Percentiles rank a stretch among this genome's conserved stretches.
These are phyloP conservation scores for Backusella luteola DNA, from an alignment of 192 early-diverging fungal species.

Conservation along the genomic window DNA sequence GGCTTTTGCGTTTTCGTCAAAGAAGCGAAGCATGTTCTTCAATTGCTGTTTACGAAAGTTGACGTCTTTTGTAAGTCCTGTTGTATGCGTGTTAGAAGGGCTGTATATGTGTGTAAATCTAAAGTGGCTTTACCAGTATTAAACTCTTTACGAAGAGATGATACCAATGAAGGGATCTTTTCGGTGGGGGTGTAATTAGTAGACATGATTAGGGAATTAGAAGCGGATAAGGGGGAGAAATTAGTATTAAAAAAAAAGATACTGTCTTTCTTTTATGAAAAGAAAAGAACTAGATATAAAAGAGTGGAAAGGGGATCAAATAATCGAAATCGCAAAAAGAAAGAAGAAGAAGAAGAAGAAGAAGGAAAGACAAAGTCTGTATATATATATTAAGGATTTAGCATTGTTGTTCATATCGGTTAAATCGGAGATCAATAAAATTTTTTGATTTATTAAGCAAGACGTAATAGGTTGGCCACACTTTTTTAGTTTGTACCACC, in stretches of 20 bases:
- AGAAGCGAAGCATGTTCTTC: conserved; percentile 15
- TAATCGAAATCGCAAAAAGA: not conserved
- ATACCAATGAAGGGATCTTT: conserved; percentile 12
- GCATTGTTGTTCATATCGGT: conserved; percentile 7
- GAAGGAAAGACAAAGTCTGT: not conserved
- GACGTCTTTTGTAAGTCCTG: conserved; percentile 28
- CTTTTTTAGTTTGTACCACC: not conserved
- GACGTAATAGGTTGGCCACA: not conserved
- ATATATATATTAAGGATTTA: not conserved
- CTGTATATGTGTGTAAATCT: too few species aligned
- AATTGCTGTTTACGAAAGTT: conserved; percentile 32
- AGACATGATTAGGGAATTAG: conserved; percentile 7
- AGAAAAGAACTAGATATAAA: not conserved
- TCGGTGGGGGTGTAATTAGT: conserved; percentile 14
- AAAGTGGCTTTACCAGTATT: conserved; percentile 16
- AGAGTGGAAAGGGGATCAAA: conserved; percentile 1
- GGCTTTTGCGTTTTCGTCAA: conserved; percentile 16
- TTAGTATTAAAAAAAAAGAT: not conserved
- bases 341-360: not conserved
- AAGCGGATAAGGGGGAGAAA: not conserved
- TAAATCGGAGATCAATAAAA: not conserved
- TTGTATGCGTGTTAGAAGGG: not conserved
- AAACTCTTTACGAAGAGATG: conserved; percentile 15
- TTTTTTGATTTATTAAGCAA: not conserved
- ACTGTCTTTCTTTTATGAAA: not conserved